Evolutionary conservation across 2,329 filamentous ascomycete genomes (phyloP).

Genomic region (Hypoxylon sp.): DNA sequence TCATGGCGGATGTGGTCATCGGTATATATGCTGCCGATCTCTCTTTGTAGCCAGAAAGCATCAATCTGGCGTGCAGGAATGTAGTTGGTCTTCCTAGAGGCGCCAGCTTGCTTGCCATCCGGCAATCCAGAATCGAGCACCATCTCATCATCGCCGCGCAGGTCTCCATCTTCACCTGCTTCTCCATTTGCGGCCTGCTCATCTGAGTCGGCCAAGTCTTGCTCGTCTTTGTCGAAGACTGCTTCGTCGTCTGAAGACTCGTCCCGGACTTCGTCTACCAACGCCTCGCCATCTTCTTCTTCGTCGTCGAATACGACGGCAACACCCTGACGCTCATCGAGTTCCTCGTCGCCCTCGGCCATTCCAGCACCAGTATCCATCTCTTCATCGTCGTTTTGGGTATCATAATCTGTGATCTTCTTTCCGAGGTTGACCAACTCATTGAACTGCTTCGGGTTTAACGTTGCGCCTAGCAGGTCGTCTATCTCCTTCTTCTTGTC

Average conservation of each 20-base stretch:
- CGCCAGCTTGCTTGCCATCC: constrained; percentile 55
- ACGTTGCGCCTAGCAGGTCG: constrained; percentile 83
- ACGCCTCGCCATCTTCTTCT: constrained; percentile 81
- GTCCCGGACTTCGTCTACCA: constrained; percentile 87
- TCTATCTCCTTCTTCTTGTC: constrained; percentile 99
- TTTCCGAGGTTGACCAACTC: constrained; percentile 95
- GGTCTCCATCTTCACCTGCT: constrained; percentile 55
- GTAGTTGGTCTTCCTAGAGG: constrained; percentile 64
- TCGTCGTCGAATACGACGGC: constrained; percentile 96
- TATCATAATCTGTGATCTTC: constrained; percentile 98
- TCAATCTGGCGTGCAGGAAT: constrained; percentile 91
- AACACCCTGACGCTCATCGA: constrained; percentile 95
- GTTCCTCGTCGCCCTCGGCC: constrained; percentile 74
- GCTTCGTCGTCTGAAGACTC: constrained; percentile 85
- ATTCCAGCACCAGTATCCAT: constrained; percentile 74
- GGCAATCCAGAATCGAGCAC: constrained; percentile 75
- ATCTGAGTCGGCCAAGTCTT: constrained; percentile 64
- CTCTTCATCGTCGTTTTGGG: constrained; percentile 92
- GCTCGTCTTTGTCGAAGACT: constrained; percentile 63
- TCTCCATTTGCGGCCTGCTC: constrained; percentile 61
- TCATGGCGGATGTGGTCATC: constrained; percentile 94
- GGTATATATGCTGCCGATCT: constrained; percentile 86
- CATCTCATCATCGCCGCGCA: constrained; percentile 76
- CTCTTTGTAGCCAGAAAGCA: constrained; percentile 94
- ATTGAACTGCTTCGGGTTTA: constrained; percentile 92